A percentile compares a stretch with the other conserved stretches of the same genome.
These are phyloP conservation scores for Lentinula edodes DNA, from an alignment of 768 basidiomycete genomes.

Conservation along the genomic window DNA sequence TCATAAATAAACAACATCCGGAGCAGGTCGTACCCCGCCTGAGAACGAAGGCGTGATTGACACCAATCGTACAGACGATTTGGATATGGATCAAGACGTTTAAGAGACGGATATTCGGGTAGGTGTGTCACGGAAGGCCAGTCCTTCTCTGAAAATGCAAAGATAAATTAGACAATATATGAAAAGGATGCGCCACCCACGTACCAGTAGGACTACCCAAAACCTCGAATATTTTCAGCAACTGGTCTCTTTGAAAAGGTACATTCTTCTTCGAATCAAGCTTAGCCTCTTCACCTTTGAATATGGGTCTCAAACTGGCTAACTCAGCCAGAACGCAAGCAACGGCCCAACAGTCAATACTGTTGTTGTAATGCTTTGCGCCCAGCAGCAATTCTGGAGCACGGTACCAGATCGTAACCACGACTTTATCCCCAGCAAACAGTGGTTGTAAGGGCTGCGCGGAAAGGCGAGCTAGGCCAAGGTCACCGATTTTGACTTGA, in stretches of 20 bases:
- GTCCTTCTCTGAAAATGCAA: conserved; percentile 52
- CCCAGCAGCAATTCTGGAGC: conserved; percentile 95
- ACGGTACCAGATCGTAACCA: conserved; percentile 99
- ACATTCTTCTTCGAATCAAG: conserved; percentile 95
- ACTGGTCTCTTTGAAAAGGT: conserved; percentile 94
- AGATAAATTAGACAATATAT: neutral
- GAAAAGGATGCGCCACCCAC: conserved; percentile 13
- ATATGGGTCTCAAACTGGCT: conserved; percentile 89
- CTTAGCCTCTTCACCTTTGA: conserved; percentile 99
- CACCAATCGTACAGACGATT: conserved; percentile 77
- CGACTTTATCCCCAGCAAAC: conserved; percentile 94
- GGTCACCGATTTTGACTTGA: conserved; percentile 96
- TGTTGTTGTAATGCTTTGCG: conserved; percentile 95
- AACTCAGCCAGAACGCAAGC: conserved; percentile 98
- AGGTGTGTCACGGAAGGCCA: conserved; percentile 86
- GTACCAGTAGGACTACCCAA: conserved; percentile 83
- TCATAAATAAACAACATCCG: conserved; percentile 84
- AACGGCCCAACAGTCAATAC: conserved; percentile 96
- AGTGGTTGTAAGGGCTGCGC: conserved; percentile 89
- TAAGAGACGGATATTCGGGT: conserved; percentile 85
- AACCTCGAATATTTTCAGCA: conserved; percentile 94
- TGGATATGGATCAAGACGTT: conserved; percentile 67
- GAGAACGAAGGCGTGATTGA: conserved; percentile 51
- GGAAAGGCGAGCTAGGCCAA: conserved; percentile 88
- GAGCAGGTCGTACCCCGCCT: conserved; percentile 78